A percentile compares a stretch with the other conserved stretches of the same genome.
phyloP scores from a whole-genome alignment of 208 protist genomes.

The Leishmania guyanensis region DNA sequence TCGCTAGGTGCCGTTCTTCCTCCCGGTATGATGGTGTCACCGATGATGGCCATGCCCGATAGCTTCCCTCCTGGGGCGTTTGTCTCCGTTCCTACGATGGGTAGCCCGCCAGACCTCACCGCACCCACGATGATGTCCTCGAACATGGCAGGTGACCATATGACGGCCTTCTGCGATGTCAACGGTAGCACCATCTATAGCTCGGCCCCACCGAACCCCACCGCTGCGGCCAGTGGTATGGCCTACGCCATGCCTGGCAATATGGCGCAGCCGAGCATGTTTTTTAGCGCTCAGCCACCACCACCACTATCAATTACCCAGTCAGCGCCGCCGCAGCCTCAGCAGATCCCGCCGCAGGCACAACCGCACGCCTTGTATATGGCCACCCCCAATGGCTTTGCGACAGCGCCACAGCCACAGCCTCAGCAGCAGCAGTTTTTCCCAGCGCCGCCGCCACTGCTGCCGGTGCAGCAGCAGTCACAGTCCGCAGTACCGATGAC shows the following conservation, averaged over 20 bases:
- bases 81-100: constrained; percentile 12
- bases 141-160: background rate
- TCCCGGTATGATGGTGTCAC: constrained; percentile 10
- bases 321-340: background rate
- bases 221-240: background rate
- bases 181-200: constrained; percentile 22
- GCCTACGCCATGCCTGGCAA: constrained; percentile 9
- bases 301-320: background rate
- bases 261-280: background rate
- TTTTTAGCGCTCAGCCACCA: background rate
- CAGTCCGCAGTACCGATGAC: background rate
- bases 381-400: constrained; percentile 1
- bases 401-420: background rate
- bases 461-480: background rate
- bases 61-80: constrained; percentile 13
- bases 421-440: background rate
- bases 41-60: constrained; percentile 11
- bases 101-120: constrained; percentile 5
- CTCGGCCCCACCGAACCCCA: background rate
- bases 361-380: constrained; percentile 9
- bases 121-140: constrained; percentile 13
- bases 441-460: background rate
- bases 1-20: background rate
- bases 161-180: constrained; percentile 15
- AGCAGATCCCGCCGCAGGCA: constrained; percentile 13